Conservation (phyloP, 495 filamentous ascomycete species). For the Evernia prunastri region DNA sequence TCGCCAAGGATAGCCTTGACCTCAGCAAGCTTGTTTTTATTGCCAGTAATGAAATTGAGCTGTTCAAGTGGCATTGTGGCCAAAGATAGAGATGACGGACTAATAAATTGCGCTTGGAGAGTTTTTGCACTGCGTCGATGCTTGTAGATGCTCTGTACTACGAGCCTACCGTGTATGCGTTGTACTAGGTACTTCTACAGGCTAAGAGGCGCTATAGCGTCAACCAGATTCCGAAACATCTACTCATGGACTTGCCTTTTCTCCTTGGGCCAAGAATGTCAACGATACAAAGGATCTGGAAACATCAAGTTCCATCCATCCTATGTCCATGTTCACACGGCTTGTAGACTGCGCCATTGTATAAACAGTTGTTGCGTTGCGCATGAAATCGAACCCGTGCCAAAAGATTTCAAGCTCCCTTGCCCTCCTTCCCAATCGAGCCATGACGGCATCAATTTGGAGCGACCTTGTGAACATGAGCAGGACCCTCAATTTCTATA, state of each 20-base stretch:
- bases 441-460: background rate
- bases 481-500: background rate
- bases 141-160: background rate
- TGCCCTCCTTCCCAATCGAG: background rate
- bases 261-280: background rate
- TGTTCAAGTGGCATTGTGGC: constrained; percentile 28
- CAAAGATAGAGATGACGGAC: background rate
- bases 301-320: background rate
- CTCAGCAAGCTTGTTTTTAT: constrained; percentile 85
- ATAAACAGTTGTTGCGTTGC: background rate
- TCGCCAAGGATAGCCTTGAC: constrained; percentile 77
- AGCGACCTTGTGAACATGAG: background rate
- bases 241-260: background rate
- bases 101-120: background rate
- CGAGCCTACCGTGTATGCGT: background rate
- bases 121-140: background rate
- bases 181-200: background rate
- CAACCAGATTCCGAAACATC: background rate
- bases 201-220: background rate
- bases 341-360: background rate
- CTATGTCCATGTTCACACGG: background rate
- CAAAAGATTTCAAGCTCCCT: background rate
- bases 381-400: background rate
- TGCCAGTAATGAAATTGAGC: constrained; percentile 94
- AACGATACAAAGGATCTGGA: background rate